These are phyloP conservation scores for Cyberlindnera mississippiensis DNA, from an alignment of 805 yeast genomes.

Conservation along the genomic window DNA sequence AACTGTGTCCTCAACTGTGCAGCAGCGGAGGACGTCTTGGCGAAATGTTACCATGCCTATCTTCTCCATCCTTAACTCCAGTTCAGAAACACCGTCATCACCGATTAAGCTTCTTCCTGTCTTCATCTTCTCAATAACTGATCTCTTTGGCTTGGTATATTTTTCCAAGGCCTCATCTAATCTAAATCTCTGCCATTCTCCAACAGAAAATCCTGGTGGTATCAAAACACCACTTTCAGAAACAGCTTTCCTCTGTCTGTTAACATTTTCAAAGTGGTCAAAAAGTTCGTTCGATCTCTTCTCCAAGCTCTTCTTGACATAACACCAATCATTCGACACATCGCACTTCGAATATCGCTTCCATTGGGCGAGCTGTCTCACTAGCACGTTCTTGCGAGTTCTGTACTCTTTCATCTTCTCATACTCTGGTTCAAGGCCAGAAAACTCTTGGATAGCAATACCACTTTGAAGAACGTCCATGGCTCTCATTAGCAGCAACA, in stretches of 20 bases:
- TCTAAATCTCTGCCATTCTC: constrained; percentile 6
- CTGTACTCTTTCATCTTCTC: background rate
- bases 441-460: constrained; percentile 6
- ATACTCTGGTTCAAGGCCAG: constrained; percentile 3
- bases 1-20: constrained; percentile 1
- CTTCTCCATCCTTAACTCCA: constrained; percentile 2
- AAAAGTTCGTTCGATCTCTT: background rate
- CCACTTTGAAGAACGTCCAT: constrained; percentile 8
- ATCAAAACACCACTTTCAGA: background rate
- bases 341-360: background rate
- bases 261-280: background rate
- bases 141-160: background rate
- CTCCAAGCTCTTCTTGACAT: background rate
- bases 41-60: constrained; percentile 5
- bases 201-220: constrained; percentile 6
- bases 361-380: constrained; percentile 10
- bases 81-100: background rate
- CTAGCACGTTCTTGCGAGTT: background rate
- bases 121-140: background rate
- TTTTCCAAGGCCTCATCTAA: constrained; percentile 1
- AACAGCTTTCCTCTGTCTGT: background rate
- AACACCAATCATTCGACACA: constrained; percentile 2
- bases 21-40: background rate
- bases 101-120: constrained; percentile 1
- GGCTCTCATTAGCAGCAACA: constrained; percentile 7